Conservation (phyloP, 768 basidiomycete species). For the Astraeus odoratus region DNA sequence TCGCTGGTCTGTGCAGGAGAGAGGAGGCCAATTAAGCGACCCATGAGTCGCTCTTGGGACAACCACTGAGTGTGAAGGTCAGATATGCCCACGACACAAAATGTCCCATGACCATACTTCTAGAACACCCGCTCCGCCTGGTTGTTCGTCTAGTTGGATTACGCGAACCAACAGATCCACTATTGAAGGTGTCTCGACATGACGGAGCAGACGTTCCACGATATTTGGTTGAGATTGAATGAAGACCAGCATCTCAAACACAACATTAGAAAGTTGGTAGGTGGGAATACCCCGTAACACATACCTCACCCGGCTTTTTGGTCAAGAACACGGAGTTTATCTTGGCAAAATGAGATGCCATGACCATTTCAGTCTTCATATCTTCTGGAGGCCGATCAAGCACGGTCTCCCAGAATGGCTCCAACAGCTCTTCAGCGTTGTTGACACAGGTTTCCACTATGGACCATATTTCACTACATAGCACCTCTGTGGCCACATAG, state of each 20-base stretch:
- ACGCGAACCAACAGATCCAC: constrained; percentile 89
- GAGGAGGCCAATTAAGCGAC: constrained; percentile 71
- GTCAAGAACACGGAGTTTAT: constrained; percentile 84
- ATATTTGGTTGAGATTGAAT: constrained; percentile 78
- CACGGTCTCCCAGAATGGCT: constrained; percentile 89
- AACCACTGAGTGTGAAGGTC: constrained; percentile 63
- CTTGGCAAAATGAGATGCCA: constrained; percentile 92
- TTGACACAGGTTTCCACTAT: constrained; percentile 85
- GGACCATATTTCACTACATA: constrained; percentile 94
- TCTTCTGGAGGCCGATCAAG: constrained; percentile 76
- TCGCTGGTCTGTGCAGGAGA: constrained; percentile 70
- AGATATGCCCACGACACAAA: constrained; percentile 25
- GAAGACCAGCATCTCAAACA: constrained; percentile 80
- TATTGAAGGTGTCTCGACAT: constrained; percentile 86
- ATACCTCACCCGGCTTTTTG: constrained; percentile 85
- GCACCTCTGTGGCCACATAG: constrained; percentile 87
- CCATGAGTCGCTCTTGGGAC: constrained; percentile 76
- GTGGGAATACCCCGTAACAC: constrained; percentile 22
- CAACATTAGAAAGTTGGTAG: constrained; percentile 9
- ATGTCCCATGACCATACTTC: constrained; percentile 57
- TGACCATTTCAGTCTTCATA: constrained; percentile 79
- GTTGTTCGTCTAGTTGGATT: constrained; percentile 82
- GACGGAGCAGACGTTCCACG: constrained; percentile 73
- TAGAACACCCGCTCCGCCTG: constrained; percentile 74
- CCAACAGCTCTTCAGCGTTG: constrained; percentile 62